Conservation (phyloP, 2,329 filamentous ascomycete species). For the Clathrospora elynae region DNA sequence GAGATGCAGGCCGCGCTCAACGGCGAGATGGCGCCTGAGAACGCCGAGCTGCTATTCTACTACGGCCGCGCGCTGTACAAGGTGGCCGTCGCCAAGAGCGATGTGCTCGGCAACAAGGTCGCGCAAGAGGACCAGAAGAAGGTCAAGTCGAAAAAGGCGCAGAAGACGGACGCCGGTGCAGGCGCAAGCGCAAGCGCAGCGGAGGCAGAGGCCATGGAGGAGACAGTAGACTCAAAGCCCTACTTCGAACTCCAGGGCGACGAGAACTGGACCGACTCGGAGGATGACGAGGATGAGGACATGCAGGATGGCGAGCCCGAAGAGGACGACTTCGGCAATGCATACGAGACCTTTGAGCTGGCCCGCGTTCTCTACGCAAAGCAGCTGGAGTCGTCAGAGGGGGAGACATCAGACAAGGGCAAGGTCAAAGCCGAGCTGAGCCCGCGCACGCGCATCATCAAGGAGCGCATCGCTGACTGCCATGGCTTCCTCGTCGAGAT, state of each 20-base stretch:
- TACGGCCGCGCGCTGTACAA: constrained; percentile 95
- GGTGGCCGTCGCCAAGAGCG: constrained; percentile 90
- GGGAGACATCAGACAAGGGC: constrained; percentile 48
- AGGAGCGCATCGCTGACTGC: constrained; percentile 87
- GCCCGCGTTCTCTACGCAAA: constrained; percentile 64
- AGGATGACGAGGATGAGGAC: constrained; percentile 73
- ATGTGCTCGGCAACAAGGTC: constrained; percentile 86
- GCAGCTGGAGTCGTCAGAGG: constrained; percentile 56
- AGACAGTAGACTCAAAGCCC: constrained; percentile 67
- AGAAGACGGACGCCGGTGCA: constrained; percentile 47
- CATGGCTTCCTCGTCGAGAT: constrained; percentile 95
- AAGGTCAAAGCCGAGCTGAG: constrained; percentile 53
- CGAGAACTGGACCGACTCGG: constrained; percentile 81
- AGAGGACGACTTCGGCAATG: constrained; percentile 65
- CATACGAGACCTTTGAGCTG: constrained; percentile 67
- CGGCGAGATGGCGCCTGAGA: constrained; percentile 86
- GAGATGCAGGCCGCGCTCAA: constrained; percentile 90
- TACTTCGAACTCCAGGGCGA: constrained; percentile 93
- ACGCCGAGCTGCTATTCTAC: constrained; percentile 90
- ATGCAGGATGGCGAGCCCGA: constrained; percentile 55
- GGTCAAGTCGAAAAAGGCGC: constrained; percentile 54
- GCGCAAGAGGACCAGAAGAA: constrained; percentile 62
- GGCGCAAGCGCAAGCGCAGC: constrained; percentile 33
- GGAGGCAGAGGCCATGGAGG: constrained; percentile 52
- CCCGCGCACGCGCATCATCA: constrained; percentile 50